Evolutionary conservation across 768 basidiomycete species (phyloP).

Genomic region (Tylopilus subfusipes): DNA sequence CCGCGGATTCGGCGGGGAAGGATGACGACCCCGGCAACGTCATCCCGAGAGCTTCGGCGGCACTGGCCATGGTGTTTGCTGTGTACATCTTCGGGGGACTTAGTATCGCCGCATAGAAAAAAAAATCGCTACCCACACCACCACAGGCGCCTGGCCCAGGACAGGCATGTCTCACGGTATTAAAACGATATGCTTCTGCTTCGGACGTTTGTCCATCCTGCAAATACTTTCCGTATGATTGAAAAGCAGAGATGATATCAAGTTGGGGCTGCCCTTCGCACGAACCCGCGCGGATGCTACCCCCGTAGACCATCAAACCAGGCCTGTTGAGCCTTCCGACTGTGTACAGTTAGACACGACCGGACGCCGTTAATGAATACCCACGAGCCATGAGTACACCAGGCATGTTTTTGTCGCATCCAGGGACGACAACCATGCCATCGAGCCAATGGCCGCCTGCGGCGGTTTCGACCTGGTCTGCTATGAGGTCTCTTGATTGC

Average conservation of each 20-base stretch:
- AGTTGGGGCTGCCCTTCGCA: slow-evolving; percentile 86
- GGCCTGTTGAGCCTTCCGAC: slow-evolving; percentile 95
- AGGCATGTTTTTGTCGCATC: slow-evolving; percentile 99
- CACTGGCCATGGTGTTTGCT: slow-evolving; percentile 97
- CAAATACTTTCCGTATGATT: slow-evolving; percentile 93
- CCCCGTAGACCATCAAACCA: slow-evolving; percentile 97
- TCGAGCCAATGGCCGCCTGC: slow-evolving; percentile 98
- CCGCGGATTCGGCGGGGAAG: slow-evolving; percentile 88
- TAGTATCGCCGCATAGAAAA: slow-evolving; percentile 1
- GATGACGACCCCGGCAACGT: slow-evolving; percentile 95
- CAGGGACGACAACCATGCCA: slow-evolving; percentile 95
- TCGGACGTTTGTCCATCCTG: slow-evolving; percentile 80
- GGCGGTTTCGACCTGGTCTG: slow-evolving; percentile 94
- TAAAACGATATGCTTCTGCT: slow-evolving; percentile 81
- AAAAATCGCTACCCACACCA: slow-evolving; percentile 60
- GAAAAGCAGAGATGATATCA: slow-evolving; percentile 97
- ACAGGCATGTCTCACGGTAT: slow-evolving; percentile 89
- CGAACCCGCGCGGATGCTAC: slow-evolving; percentile 88
- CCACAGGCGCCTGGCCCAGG: slow-evolving; percentile 99
- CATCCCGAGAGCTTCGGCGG: slow-evolving; percentile 95
- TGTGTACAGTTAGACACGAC: slow-evolving; percentile 30
- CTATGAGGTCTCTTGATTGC: slow-evolving; percentile 95
- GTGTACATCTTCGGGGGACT: slow-evolving; percentile 78
- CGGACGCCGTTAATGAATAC: slow-evolving; percentile 29
- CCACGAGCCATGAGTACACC: slow-evolving; percentile 94